A percentile compares a stretch with the other conserved stretches of the same genome.
These are phyloP conservation scores for Eucalyptus sideroxylon DNA, from an alignment of 345 rosid genomes.

Conservation along the genomic window DNA sequence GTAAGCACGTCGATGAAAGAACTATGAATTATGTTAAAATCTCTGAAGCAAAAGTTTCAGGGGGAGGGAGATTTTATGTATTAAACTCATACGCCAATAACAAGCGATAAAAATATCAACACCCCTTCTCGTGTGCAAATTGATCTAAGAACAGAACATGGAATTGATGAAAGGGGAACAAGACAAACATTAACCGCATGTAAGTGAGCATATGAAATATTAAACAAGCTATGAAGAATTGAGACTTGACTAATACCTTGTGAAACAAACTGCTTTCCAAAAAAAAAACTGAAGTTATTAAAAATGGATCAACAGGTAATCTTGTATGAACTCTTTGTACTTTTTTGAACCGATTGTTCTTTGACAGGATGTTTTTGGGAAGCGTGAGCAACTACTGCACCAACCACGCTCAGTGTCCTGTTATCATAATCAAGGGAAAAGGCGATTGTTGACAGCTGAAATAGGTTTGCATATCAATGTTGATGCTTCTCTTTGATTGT, in stretches of 20 bases:
- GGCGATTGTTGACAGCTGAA: constrained; percentile 15
- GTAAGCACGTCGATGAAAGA: neutral
- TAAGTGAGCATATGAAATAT: neutral
- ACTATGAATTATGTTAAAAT: neutral
- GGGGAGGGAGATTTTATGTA: neutral
- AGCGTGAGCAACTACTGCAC: constrained; percentile 91
- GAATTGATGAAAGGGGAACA: neutral
- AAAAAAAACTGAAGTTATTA: neutral
- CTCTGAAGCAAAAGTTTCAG: neutral
- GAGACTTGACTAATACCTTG: neutral
- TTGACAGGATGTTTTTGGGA: constrained; percentile 82
- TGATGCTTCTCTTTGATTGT: neutral
- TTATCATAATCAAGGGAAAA: constrained; percentile 54
- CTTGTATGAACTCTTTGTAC: neutral
- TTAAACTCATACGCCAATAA: neutral
- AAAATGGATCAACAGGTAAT: neutral
- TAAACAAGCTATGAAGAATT: neutral
- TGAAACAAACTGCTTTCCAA: neutral
- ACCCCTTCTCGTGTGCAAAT: neutral
- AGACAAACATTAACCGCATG: neutral
- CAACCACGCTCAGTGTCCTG: constrained; percentile 75
- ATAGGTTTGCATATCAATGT: neutral
- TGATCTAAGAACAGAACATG: neutral
- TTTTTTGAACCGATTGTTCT: neutral
- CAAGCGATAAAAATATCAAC: neutral